A percentile compares a stretch with the other conserved stretches of the same genome.
phyloP scores from a whole-genome alignment of 2,329 filamentous ascomycete species.

The Rutstroemia sp. region DNA sequence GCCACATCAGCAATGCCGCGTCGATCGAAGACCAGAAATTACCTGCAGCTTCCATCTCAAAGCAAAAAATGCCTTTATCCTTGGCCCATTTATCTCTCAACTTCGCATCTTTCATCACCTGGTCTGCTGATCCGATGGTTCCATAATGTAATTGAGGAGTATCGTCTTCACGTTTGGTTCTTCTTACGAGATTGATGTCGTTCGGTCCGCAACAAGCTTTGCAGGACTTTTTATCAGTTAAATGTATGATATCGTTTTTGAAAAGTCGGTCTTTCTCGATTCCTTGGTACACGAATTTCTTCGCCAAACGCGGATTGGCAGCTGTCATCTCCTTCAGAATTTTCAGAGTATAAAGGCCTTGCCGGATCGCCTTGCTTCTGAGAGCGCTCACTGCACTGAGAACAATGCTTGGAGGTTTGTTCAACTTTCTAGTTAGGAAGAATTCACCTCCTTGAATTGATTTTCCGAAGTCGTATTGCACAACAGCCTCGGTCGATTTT shows the following conservation, averaged over 20 bases:
- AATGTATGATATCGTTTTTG: conserved; percentile 21
- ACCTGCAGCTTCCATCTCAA: conserved; percentile 13
- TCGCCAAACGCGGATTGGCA: neutral
- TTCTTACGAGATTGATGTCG: conserved; percentile 1
- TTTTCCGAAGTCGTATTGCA: conserved; percentile 26
- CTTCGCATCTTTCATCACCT: conserved; percentile 7
- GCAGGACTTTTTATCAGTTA: neutral
- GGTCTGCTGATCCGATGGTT: conserved; percentile 8
- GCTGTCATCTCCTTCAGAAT: neutral
- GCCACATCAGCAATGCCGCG: neutral
- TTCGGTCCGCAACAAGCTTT: neutral
- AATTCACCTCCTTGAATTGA: neutral
- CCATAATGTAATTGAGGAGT: conserved; percentile 31
- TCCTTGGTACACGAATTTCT: conserved; percentile 12
- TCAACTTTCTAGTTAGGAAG: neutral
- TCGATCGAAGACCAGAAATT: neutral
- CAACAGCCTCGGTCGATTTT: conserved; percentile 13
- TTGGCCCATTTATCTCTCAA: conserved; percentile 2
- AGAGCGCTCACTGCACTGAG: neutral
- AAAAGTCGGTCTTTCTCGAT: conserved; percentile 22
- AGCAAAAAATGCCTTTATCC: conserved; percentile 1
- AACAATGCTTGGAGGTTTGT: neutral
- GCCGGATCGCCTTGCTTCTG: neutral
- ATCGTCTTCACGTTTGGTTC: neutral
- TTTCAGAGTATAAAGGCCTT: neutral